phyloP scores from a whole-genome alignment of 1,284 basidiomycete genomes.

The Athelia sp. region DNA sequence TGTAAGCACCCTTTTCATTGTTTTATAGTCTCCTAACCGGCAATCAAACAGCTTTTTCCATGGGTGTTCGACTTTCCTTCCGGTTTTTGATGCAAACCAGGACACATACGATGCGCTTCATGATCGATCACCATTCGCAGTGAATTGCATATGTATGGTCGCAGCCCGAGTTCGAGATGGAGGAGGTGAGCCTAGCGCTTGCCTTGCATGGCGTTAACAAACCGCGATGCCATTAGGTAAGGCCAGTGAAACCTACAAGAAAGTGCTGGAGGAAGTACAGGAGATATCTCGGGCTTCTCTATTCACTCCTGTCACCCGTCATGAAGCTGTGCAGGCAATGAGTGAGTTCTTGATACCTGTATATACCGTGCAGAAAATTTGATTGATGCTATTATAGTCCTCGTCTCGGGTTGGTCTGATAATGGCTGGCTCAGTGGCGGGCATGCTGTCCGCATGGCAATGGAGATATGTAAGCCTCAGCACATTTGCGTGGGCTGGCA shows the following conservation, averaged over 20 bases:
- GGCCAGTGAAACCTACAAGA: slow-evolving; percentile 60
- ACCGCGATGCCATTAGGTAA: slow-evolving; percentile 34
- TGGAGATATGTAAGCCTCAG: slow-evolving; percentile 72
- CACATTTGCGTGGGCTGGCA: neutral
- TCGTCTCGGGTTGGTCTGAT: slow-evolving; percentile 88
- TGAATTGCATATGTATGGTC: slow-evolving; percentile 86
- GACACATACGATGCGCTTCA: slow-evolving; percentile 82
- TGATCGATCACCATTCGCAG: slow-evolving; percentile 78
- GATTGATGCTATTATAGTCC: slow-evolving; percentile 40
- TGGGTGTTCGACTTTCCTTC: slow-evolving; percentile 86
- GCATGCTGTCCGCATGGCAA: slow-evolving; percentile 90
- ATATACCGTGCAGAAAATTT: slow-evolving; percentile 1
- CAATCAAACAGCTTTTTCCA: slow-evolving; percentile 63
- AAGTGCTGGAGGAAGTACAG: slow-evolving; percentile 78
- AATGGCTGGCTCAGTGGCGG: slow-evolving; percentile 90
- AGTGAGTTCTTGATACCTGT: slow-evolving; percentile 42
- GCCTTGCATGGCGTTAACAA: slow-evolving; percentile 3
- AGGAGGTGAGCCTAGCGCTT: slow-evolving; percentile 49
- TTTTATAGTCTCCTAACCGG: neutral
- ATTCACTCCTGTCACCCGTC: slow-evolving; percentile 76
- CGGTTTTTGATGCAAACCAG: slow-evolving; percentile 72
- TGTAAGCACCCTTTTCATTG: slow-evolving; percentile 43
- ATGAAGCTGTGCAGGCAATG: slow-evolving; percentile 89
- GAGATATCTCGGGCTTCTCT: slow-evolving; percentile 79
- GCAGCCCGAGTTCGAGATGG: slow-evolving; percentile 85